phyloP scores from a whole-genome alignment of 139 green algal species.

The Astrephomene gubernaculifera region DNA sequence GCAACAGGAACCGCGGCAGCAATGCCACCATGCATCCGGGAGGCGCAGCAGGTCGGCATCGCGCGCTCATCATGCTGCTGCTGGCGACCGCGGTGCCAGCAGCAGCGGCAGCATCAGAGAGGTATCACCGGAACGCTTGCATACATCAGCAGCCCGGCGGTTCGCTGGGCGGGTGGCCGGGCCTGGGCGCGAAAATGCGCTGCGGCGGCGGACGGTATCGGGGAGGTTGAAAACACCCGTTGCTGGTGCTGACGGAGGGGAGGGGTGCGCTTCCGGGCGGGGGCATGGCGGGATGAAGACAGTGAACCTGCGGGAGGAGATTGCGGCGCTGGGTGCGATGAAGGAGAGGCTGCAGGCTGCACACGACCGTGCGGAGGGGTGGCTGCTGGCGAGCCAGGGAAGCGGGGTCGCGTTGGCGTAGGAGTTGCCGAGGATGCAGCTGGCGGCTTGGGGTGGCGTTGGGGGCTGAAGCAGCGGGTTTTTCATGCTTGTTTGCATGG shows the following conservation, averaged over 20 bases:
- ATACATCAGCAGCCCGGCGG: not conserved
- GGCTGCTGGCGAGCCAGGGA: not conserved
- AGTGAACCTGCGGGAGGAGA: not conserved
- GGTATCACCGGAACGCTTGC: not conserved
- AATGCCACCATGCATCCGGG: too few species aligned
- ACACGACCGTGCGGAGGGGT: not conserved
- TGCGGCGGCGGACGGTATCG: not conserved
- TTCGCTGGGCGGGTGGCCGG: not conserved
- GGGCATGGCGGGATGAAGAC: too few species aligned
- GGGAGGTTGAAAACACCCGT: too few species aligned
- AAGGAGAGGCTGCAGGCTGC: not conserved
- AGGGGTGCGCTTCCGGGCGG: not conserved
- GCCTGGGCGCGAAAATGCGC: not conserved
- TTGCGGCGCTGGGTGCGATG: not conserved
- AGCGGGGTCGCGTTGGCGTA: not conserved
- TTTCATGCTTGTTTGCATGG: not conserved
- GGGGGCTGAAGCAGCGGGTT: not conserved
- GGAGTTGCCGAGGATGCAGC: not conserved
- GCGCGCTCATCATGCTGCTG: too few species aligned
- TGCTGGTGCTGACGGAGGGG: not conserved
- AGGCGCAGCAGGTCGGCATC: too few species aligned
- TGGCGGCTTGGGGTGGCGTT: not conserved
- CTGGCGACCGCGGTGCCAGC: too few species aligned
- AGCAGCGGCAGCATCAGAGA: too few species aligned
- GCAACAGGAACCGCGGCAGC: too few species aligned